Conservation (phyloP, 768 basidiomycete genomes). For the Macrolepiota fuliginosa region DNA sequence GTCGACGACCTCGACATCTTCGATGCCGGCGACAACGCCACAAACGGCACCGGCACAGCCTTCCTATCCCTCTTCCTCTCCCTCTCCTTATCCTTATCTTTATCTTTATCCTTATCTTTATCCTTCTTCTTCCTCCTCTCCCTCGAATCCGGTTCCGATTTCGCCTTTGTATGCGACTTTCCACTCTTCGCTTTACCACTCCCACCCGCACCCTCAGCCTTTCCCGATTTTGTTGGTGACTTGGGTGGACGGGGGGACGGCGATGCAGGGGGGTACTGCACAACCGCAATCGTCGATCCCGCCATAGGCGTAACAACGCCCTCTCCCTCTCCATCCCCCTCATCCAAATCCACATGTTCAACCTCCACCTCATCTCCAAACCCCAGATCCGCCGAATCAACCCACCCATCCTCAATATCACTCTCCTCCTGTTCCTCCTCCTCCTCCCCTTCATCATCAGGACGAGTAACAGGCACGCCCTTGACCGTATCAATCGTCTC, state of each 20-base stretch:
- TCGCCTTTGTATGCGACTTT: slow-evolving; percentile 6
- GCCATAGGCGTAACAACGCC: neutral
- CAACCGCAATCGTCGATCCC: slow-evolving; percentile 4
- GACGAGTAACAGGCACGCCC: neutral
- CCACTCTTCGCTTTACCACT: slow-evolving; percentile 2
- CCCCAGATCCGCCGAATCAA: slow-evolving; percentile 44
- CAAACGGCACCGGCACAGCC: slow-evolving; percentile 39
- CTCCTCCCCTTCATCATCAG: slow-evolving; percentile 40
- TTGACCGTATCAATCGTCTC: slow-evolving; percentile 17
- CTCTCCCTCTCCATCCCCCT: neutral
- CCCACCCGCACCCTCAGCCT: slow-evolving; percentile 13
- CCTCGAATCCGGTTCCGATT: neutral
- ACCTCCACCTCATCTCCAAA: slow-evolving; percentile 1
- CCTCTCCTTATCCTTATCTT: slow-evolving; percentile 30
- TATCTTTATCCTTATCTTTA: slow-evolving; percentile 28
- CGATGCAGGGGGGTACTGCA: neutral
- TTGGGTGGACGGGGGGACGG: slow-evolving; percentile 9
- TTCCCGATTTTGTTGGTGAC: neutral
- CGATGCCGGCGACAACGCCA: slow-evolving; percentile 29
- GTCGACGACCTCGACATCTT: neutral
- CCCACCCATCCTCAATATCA: slow-evolving; percentile 63
- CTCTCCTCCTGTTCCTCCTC: slow-evolving; percentile 43
- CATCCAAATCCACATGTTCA: neutral
- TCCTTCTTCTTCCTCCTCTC: slow-evolving; percentile 23
- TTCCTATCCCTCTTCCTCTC: slow-evolving; percentile 27